A percentile compares a stretch with the other conserved stretches of the same genome.
These are phyloP conservation scores for Capsella rubella DNA, from an alignment of 441 rosid species.

Conservation along the genomic window DNA sequence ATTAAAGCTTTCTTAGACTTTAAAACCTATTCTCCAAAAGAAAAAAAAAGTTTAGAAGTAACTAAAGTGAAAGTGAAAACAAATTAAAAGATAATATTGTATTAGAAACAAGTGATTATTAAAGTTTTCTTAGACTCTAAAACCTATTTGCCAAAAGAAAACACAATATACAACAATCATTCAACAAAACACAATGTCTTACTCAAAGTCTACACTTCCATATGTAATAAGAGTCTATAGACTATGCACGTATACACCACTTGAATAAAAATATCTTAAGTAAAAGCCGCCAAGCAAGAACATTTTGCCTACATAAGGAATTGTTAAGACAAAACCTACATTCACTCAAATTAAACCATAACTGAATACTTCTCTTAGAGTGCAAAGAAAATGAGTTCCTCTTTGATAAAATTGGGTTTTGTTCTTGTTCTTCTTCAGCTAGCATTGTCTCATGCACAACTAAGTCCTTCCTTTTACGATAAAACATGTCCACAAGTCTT, in stretches of 20 bases:
- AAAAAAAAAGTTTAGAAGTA: background rate
- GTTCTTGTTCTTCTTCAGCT: constrained; percentile 31
- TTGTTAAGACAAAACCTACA: constrained; percentile 11
- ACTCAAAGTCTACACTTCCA: background rate
- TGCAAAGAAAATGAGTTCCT: constrained; percentile 33
- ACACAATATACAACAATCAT: no score
- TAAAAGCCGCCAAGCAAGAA: constrained; percentile 17
- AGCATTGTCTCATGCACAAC: constrained; percentile 45
- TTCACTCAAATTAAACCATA: constrained; percentile 14
- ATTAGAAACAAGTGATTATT: background rate
- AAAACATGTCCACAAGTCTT: constrained; percentile 57
- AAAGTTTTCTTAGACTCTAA: background rate
- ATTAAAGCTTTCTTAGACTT: background rate
- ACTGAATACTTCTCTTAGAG: background rate
- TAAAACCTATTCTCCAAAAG: background rate
- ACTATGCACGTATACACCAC: background rate
- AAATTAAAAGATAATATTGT: background rate
- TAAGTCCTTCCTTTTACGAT: constrained; percentile 55
- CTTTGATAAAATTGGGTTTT: constrained; percentile 18
- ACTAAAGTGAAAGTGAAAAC: background rate
- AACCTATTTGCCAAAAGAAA: background rate
- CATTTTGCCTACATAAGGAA: constrained; percentile 20
- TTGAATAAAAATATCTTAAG: background rate
- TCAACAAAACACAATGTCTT: background rate
- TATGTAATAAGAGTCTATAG: background rate